A percentile compares a stretch with the other conserved stretches of the same genome.
Evolutionary conservation across 2,329 filamentous ascomycete genomes (phyloP).

Genomic region (Rhinocladiella mackenziei): DNA sequence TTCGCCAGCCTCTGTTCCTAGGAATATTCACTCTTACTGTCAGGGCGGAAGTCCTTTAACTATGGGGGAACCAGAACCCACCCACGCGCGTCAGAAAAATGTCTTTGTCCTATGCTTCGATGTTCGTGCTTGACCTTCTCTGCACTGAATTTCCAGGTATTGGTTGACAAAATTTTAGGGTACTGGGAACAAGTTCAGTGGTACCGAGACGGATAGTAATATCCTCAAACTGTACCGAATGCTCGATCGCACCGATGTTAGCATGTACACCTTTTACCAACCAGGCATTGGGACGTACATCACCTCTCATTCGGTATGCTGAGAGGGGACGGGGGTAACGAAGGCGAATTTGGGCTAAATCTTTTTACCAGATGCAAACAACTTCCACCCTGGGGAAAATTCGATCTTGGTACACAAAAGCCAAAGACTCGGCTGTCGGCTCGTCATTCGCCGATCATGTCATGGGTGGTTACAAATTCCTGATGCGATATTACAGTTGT

Average conservation of each 20-base stretch:
- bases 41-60: not conserved
- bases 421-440: slow-evolving; percentile 75
- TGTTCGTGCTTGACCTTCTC: slow-evolving; percentile 9
- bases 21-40: slow-evolving; percentile 2
- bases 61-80: slow-evolving; percentile 13
- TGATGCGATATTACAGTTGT: slow-evolving; percentile 68
- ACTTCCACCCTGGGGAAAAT: slow-evolving; percentile 55
- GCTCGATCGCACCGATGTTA: slow-evolving; percentile 27
- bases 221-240: slow-evolving; percentile 46
- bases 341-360: not conserved
- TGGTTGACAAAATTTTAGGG: slow-evolving; percentile 38
- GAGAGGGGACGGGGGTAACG: not conserved
- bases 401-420: slow-evolving; percentile 45
- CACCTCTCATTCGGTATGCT: slow-evolving; percentile 50
- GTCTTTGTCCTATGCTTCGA: slow-evolving; percentile 26
- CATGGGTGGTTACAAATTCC: slow-evolving; percentile 74
- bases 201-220: slow-evolving; percentile 45
- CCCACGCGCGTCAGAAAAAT: slow-evolving; percentile 16
- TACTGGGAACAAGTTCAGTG: slow-evolving; percentile 43
- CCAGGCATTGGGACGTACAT: slow-evolving; percentile 65
- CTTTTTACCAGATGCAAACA: slow-evolving; percentile 19
- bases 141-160: slow-evolving; percentile 7
- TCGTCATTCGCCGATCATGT: slow-evolving; percentile 79
- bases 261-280: slow-evolving; percentile 30
- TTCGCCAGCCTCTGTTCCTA: too few species aligned